Evolutionary conservation across 495 filamentous ascomycete species (phyloP).

Genomic region (Aspergillus cristatus): DNA sequence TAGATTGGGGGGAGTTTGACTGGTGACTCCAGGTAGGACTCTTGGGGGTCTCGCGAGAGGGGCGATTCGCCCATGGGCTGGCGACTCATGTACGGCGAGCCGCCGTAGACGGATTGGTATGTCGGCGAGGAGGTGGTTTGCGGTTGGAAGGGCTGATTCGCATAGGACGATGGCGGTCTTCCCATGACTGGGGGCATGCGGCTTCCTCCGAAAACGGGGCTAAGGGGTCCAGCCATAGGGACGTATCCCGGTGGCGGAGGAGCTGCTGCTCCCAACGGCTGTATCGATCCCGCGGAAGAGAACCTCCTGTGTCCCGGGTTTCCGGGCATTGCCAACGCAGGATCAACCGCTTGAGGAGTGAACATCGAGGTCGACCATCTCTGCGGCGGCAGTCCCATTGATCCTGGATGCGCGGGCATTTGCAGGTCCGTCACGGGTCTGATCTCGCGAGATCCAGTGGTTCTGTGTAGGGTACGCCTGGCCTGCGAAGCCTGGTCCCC

Average conservation of each 20-base stretch:
- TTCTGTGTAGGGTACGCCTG: slow-evolving; percentile 26
- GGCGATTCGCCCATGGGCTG: slow-evolving; percentile 20
- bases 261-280: slow-evolving; percentile 15
- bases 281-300: slow-evolving; percentile 28
- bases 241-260: slow-evolving; percentile 22
- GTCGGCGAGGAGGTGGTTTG: slow-evolving; percentile 28
- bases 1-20: slow-evolving; percentile 37
- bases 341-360: slow-evolving; percentile 27
- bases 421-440: slow-evolving; percentile 39
- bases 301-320: slow-evolving; percentile 25
- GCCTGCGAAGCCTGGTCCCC: slow-evolving; percentile 20
- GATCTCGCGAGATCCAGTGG: slow-evolving; percentile 36
- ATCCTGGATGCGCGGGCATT: slow-evolving; percentile 14
- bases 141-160: slow-evolving; percentile 19
- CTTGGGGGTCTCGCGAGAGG: slow-evolving; percentile 20
- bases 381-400: slow-evolving; percentile 20
- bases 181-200: slow-evolving; percentile 21
- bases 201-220: slow-evolving; percentile 18
- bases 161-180: slow-evolving; percentile 21
- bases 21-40: slow-evolving; percentile 27
- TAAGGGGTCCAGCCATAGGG: slow-evolving; percentile 20
- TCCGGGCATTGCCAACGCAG: slow-evolving; percentile 18
- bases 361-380: slow-evolving; percentile 31
- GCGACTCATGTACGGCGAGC: slow-evolving; percentile 22
- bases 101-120: slow-evolving; percentile 19